phyloP scores from a whole-genome alignment of 805 yeast genomes.

The Nakazawaea ambrosiae region DNA sequence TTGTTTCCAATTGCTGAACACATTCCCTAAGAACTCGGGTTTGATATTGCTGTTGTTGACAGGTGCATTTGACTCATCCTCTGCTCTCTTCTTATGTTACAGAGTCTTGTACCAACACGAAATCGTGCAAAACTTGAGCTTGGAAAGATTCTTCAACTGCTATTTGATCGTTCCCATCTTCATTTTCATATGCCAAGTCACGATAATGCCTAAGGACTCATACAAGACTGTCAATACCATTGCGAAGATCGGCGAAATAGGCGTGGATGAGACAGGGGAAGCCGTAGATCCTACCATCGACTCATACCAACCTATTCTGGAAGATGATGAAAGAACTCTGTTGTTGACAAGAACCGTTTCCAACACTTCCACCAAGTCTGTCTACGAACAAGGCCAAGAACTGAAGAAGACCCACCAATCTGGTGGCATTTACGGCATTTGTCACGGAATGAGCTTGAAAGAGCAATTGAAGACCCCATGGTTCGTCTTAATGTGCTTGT shows the following conservation, averaged over 20 bases:
- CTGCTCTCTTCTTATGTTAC: constrained; percentile 79
- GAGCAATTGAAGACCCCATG: constrained; percentile 52
- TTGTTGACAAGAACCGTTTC: constrained; percentile 11
- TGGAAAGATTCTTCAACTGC: constrained; percentile 54
- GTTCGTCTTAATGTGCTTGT: constrained; percentile 71
- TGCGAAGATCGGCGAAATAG: constrained; percentile 65
- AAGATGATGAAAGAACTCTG: constrained; percentile 10
- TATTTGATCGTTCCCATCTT: constrained; percentile 75
- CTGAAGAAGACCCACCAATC: constrained; percentile 40
- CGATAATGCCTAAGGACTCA: constrained; percentile 73
- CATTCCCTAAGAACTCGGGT: constrained; percentile 79
- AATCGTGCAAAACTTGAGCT: constrained; percentile 29
- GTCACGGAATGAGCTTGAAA: constrained; percentile 48
- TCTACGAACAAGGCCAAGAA: constrained; percentile 62
- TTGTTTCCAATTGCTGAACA: constrained; percentile 82
- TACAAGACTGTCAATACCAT: constrained; percentile 66
- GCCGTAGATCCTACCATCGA: constrained; percentile 42
- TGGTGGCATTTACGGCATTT: constrained; percentile 70
- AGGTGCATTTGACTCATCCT: constrained; percentile 91
- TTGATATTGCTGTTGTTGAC: constrained; percentile 74
- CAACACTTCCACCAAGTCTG: constrained; percentile 34
- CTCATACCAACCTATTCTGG: constrained; percentile 6
- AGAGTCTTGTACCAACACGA: constrained; percentile 52
- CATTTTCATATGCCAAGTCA: constrained; percentile 64
- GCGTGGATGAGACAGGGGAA: constrained; percentile 63